Percentiles rank a stretch among this genome's conserved stretches.
phyloP scores from a whole-genome alignment of 139 green algal species.

The Chlamydomonas asymmetrica region DNA sequence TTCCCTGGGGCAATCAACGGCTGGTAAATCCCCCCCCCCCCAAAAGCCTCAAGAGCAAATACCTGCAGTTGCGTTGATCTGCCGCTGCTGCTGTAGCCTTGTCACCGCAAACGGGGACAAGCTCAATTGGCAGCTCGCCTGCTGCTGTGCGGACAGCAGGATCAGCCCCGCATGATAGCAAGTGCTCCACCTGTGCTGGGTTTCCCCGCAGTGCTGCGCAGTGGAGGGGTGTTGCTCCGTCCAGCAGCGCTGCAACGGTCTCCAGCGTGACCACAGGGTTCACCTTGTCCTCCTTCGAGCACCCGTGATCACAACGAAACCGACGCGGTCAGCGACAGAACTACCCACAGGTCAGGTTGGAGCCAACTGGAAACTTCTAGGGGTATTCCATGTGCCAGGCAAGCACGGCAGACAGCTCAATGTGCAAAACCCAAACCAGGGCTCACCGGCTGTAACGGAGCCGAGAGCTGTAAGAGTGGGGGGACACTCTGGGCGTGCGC shows the following conservation, averaged over 20 bases:
- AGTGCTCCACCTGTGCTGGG: conserved; percentile 67
- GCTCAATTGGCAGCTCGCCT: conserved; percentile 70
- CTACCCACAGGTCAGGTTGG: too few species aligned
- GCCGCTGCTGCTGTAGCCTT: too few species aligned
- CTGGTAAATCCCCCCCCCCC: conserved; percentile 1
- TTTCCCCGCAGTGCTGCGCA: conserved; percentile 75
- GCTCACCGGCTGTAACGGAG: conserved; percentile 21
- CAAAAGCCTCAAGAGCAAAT: conserved; percentile 21
- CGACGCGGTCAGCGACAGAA: too few species aligned
- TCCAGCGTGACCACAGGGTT: conserved; percentile 28
- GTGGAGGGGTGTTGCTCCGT: conserved; percentile 75
- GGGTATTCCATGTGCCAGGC: too few species aligned
- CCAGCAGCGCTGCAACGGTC: conserved; percentile 60
- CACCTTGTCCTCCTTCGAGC: conserved; percentile 32
- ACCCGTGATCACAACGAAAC: too few species aligned
- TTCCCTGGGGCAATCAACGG: too few species aligned
- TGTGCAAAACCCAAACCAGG: too few species aligned
- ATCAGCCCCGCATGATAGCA: conserved; percentile 71
- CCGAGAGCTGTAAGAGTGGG: conserved; percentile 47
- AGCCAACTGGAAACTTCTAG: too few species aligned
- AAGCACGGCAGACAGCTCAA: too few species aligned
- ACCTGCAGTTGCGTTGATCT: too few species aligned
- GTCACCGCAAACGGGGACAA: conserved; percentile 68
- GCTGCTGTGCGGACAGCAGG: conserved; percentile 56
- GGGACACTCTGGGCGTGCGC: conserved; percentile 56